Evolutionary conservation across 208 protist genomes (phyloP).

Genomic region (Leishmania turanica): DNA sequence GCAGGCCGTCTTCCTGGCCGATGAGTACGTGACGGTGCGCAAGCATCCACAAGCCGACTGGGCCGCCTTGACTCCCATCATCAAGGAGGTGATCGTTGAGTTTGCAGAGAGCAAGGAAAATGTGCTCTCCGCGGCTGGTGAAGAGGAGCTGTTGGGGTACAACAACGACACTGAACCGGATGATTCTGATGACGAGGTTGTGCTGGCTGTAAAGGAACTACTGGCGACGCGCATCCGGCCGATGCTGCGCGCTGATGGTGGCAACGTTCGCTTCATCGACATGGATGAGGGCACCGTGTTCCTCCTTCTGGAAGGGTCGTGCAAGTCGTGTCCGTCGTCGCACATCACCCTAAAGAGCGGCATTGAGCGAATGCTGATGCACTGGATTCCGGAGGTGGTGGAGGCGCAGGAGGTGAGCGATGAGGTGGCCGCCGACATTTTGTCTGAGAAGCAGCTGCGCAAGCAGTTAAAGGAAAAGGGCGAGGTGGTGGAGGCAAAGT

Average conservation of each 20-base stretch:
- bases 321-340: conserved; percentile 89
- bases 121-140: conserved; percentile 68
- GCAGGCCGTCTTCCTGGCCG: conserved; percentile 70
- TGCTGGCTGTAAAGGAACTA: conserved; percentile 93
- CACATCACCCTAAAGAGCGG: conserved; percentile 90
- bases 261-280: conserved; percentile 91
- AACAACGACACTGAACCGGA: conserved; percentile 91
- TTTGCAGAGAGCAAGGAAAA: conserved; percentile 77
- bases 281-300: conserved; percentile 92
- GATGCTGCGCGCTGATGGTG: conserved; percentile 90
- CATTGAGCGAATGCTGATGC: conserved; percentile 95
- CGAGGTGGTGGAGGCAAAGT: conserved; percentile 36
- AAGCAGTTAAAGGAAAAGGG: conserved; percentile 52
- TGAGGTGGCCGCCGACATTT: conserved; percentile 76
- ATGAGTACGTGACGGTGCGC: conserved; percentile 86
- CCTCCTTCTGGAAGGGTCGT: conserved; percentile 89
- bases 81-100: conserved; percentile 71
- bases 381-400: conserved; percentile 94
- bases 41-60: conserved; percentile 60
- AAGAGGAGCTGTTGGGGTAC: conserved; percentile 63
- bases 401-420: conserved; percentile 86
- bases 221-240: conserved; percentile 89
- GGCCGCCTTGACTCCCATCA: conserved; percentile 41
- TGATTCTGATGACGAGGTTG: conserved; percentile 90
- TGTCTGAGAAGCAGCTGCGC: conserved; percentile 72